Percentiles rank a stretch among this genome's conserved stretches.
These are phyloP conservation scores for Dujonia santamariae DNA, from an alignment of 1,139 yeast genomes.

Conservation along the genomic window DNA sequence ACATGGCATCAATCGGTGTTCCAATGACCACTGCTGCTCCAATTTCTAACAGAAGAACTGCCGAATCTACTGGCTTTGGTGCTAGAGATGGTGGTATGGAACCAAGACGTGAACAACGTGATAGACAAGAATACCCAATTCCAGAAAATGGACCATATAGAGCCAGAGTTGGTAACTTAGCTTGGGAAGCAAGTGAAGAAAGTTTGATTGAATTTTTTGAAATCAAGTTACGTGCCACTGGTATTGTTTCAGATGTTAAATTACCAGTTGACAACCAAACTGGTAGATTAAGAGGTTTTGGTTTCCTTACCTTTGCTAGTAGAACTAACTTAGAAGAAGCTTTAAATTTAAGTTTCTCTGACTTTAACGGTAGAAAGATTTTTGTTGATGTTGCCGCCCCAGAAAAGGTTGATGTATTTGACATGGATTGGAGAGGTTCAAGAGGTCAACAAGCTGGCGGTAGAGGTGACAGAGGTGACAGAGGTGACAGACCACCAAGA, in stretches of 20 bases:
- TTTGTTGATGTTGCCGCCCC: constrained; percentile 92
- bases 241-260: constrained; percentile 55
- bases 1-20: constrained; percentile 52
- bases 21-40: constrained; percentile 33
- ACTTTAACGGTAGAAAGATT: constrained; percentile 71
- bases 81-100: constrained; percentile 7
- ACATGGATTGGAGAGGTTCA: constrained; percentile 44
- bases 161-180: constrained; percentile 82
- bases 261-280: constrained; percentile 67
- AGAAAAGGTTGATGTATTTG: constrained; percentile 49
- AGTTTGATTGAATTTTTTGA: constrained; percentile 66
- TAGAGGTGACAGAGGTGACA: constrained; percentile 27
- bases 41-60: constrained; percentile 12
- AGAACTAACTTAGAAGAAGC: constrained; percentile 70
- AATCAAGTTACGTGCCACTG: constrained; percentile 50
- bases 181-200: constrained; percentile 76
- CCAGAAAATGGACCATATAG: constrained; percentile 93
- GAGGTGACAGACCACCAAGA: constrained; percentile 22
- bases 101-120: constrained; percentile 18
- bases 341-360: constrained; percentile 59
- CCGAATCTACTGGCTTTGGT: constrained; percentile 6
- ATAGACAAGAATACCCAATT: constrained; percentile 72
- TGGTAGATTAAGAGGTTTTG: constrained; percentile 77
- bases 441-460: constrained; percentile 38
- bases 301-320: constrained; percentile 75